Evolutionary conservation across 2,329 filamentous ascomycete species (phyloP), one percentile per base, ranked within the genome.

Genomic region (Hypoxylon sp.): DNA sequence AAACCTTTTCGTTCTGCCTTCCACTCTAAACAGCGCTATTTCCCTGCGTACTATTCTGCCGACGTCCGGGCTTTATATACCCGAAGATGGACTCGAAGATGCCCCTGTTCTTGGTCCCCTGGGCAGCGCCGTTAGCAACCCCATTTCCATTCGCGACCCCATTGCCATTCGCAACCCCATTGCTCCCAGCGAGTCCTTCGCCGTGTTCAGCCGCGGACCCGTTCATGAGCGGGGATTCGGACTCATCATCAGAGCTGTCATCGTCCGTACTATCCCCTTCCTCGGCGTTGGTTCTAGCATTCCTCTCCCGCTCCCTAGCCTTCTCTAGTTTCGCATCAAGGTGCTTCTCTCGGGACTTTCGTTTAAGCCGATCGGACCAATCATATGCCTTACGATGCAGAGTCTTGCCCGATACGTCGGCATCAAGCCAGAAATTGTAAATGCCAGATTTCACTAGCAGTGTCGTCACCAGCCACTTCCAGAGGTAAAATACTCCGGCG

Each of bases 401-500:
- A 4, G 7, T 10, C 32, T 65, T 59, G 45, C 51, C 60, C 1
- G 60, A 34, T 55, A 10, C 34, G 32, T 59, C 43, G 23, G 38
- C 1, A 11, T 63, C 34, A 9, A 67, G 61, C 58, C 60, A 71
- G 0, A 41, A 3, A 14, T 38, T 49, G 30, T 72, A 72, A 2
- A 69, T 2, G 5, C 59, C 63, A 2, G 50, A 51, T 1, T 17
- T 5, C 30, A 71, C 63, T 1, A 62, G 2, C 7, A 65, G 1
- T 2, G 5, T 11, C 2, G 53, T 60, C 13, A 19, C 17, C 0
- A 52, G 5, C 11, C 36, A 49, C 46, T 58, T 69, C 43, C 51
- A 69, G 2, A 55, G 2, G 34, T 61, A 67, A 9, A 64, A 72
- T 28, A 72, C 38, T 0, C 32, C 32, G 9, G 67, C 59, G 1